Conservation (phyloP, 257 asterid species). For the Solanum chaucha region DNA sequence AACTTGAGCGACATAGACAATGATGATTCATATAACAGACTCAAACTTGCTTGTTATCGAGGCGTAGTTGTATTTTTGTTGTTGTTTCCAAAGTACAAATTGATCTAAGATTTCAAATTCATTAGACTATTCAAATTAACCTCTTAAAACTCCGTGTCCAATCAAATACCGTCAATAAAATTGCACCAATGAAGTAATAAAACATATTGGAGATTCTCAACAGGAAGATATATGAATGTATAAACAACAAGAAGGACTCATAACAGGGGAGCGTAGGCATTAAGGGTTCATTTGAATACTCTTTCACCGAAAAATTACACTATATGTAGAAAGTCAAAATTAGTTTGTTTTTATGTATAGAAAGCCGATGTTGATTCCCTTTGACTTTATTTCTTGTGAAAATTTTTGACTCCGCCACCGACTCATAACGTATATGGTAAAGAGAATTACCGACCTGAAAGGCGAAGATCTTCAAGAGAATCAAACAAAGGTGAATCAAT, state of each 20-base stretch:
- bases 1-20: background rate
- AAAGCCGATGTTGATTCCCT: background rate
- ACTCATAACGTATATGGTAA: background rate
- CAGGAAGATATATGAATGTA: no score
- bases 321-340: background rate
- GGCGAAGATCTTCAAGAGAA: conserved; percentile 28
- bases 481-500: conserved; percentile 25
- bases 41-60: background rate
- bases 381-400: background rate
- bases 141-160: background rate
- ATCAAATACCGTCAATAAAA: background rate
- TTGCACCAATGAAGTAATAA: background rate
- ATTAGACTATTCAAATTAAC: background rate
- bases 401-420: background rate
- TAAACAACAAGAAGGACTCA: background rate
- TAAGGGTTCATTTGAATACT: background rate
- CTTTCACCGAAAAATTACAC: background rate
- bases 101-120: background rate
- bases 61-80: background rate
- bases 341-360: background rate
- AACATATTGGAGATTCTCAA: background rate
- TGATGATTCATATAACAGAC: background rate
- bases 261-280: background rate
- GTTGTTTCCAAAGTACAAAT: background rate
- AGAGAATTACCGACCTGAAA: conserved; percentile 22